phyloP scores from a whole-genome alignment of 2,329 filamentous ascomycete species.

The Cladorrhinum sp. region DNA sequence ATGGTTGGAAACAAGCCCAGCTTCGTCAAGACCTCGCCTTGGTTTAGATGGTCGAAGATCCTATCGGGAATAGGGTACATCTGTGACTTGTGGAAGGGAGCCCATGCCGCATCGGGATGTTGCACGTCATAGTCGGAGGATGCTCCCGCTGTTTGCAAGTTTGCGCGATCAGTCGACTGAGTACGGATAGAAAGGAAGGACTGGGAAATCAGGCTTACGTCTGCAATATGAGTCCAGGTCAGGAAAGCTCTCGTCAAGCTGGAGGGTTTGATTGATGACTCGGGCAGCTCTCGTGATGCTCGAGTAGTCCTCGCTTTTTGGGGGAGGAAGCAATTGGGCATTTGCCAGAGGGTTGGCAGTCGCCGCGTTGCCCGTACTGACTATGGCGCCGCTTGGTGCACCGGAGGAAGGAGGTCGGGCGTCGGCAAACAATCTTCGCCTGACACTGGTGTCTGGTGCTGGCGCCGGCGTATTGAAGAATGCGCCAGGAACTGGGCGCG shows the following conservation, averaged over 20 bases:
- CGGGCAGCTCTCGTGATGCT: slow-evolving; percentile 63
- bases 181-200: slow-evolving; percentile 27
- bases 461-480: slow-evolving; percentile 72
- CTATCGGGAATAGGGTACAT: slow-evolving; percentile 88
- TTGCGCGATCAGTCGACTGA: slow-evolving; percentile 1
- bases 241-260: slow-evolving; percentile 75
- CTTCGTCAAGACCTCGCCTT: slow-evolving; percentile 78
- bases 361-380: slow-evolving; percentile 8
- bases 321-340: slow-evolving; percentile 35
- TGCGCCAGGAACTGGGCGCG: slow-evolving; percentile 70
- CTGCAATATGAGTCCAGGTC: slow-evolving; percentile 86
- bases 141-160: slow-evolving; percentile 63
- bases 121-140: slow-evolving; percentile 90
- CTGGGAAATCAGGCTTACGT: slow-evolving; percentile 57
- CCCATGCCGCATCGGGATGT: slow-evolving; percentile 65
- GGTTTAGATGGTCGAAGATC: slow-evolving; percentile 90
- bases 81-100: slow-evolving; percentile 82
- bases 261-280: slow-evolving; percentile 77
- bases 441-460: slow-evolving; percentile 48
- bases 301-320: slow-evolving; percentile 46
- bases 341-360: slow-evolving; percentile 20
- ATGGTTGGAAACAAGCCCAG: slow-evolving; percentile 96
- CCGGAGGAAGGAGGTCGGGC: slow-evolving; percentile 6
- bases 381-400: slow-evolving; percentile 1
- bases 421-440: slow-evolving; percentile 50